Conservation (phyloP, 441 rosid genomes). For the Erysimum pusillum region DNA sequence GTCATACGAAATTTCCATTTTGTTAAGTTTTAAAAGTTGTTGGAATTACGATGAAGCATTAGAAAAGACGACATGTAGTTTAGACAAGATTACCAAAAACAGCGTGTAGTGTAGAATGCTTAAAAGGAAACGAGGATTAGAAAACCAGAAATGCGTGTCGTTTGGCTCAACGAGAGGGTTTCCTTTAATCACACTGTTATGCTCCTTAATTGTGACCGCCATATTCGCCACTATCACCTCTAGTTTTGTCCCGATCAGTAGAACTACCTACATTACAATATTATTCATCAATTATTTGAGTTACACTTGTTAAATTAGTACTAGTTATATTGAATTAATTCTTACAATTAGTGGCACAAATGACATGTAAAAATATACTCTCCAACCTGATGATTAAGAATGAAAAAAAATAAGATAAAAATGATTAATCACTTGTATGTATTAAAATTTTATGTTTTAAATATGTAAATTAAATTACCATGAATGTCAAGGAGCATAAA, state of each 20-base stretch:
- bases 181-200: constrained; percentile 57
- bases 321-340: not conserved
- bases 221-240: constrained; percentile 65
- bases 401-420: not conserved
- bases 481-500: constrained; percentile 61
- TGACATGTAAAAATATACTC: constrained; percentile 67
- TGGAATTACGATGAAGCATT: not conserved
- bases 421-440: not conserved
- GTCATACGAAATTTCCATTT: not conserved
- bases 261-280: constrained; percentile 52
- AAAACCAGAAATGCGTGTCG: constrained; percentile 75
- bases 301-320: not conserved
- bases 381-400: constrained; percentile 56
- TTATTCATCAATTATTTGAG: not conserved
- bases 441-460: not conserved
- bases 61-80: not conserved
- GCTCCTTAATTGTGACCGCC: constrained; percentile 59
- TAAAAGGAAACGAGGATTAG: constrained; percentile 60
- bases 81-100: constrained; percentile 55
- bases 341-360: constrained; percentile 72
- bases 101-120: constrained; percentile 68
- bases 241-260: constrained; percentile 74
- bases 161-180: constrained; percentile 65
- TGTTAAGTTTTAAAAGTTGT: not conserved
- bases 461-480: constrained; percentile 48